Evolutionary conservation across 176 grass and related monocot species (phyloP).

Genomic region (Calamus simplicifolius): DNA sequence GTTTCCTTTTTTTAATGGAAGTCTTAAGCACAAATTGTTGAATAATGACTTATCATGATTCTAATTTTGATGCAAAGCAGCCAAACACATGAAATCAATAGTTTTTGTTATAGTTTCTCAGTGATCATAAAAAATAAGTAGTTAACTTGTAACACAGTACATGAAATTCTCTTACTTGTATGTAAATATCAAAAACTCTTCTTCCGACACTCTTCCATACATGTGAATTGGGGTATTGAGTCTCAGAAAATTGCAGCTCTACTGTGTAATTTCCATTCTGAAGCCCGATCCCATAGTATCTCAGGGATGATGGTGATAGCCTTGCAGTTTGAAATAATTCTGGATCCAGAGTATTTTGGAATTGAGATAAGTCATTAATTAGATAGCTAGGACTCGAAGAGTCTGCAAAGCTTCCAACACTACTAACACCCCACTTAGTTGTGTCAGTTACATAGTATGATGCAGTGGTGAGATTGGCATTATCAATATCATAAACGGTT

Average conservation of each 20-base stretch:
- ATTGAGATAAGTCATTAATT: conserved; percentile 32
- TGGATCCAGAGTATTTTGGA: conserved; percentile 56
- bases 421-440: conserved; percentile 70
- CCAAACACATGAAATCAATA: too few species aligned
- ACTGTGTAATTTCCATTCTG: conserved; percentile 92
- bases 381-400: conserved; percentile 31
- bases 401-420: conserved; percentile 43
- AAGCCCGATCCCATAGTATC: conserved; percentile 82
- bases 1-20: too few species aligned
- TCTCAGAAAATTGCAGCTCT: conserved; percentile 69
- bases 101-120: too few species aligned
- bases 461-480: conserved; percentile 24
- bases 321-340: conserved; percentile 65
- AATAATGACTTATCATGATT: too few species aligned
- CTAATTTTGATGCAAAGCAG: too few species aligned
- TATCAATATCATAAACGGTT: conserved; percentile 40
- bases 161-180: conserved; percentile 39
- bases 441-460: conserved; percentile 14
- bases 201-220: conserved; percentile 43
- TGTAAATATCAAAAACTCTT: conserved; percentile 85
- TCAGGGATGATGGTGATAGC: conserved; percentile 70
- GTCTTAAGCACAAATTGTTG: too few species aligned
- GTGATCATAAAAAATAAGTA: too few species aligned
- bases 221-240: conserved; percentile 25
- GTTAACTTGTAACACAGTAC: neutral